These are phyloP conservation scores for Stachybotrys chlorohalonatus DNA, from an alignment of 2,329 filamentous ascomycete species.

Conservation along the genomic window DNA sequence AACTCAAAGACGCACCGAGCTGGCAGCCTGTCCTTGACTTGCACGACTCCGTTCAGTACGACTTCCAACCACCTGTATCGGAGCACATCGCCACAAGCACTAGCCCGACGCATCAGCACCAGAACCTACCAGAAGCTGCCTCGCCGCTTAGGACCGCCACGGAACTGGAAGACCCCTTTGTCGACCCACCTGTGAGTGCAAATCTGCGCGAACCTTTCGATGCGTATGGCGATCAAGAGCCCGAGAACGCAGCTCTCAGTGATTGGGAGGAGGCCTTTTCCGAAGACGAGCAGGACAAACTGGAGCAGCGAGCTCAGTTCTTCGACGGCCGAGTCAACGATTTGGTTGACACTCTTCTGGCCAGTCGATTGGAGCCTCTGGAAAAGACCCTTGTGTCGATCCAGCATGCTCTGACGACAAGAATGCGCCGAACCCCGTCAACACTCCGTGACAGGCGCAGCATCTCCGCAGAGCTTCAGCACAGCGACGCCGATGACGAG, in stretches of 20 bases:
- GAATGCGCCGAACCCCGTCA: conserved; percentile 46
- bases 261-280: conserved; percentile 89
- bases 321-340: conserved; percentile 88
- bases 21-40: conserved; percentile 24
- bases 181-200: conserved; percentile 39
- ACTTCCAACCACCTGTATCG: conserved; percentile 33
- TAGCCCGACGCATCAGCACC: conserved; percentile 57
- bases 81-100: conserved; percentile 58
- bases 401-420: conserved; percentile 55
- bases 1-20: conserved; percentile 36
- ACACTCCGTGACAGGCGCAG: conserved; percentile 54
- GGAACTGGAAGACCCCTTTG: conserved; percentile 55
- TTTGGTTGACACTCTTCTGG: conserved; percentile 68
- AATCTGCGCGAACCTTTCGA: conserved; percentile 42
- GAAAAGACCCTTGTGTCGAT: conserved; percentile 72
- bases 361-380: conserved; percentile 69
- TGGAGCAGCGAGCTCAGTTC: conserved; percentile 73
- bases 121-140: conserved; percentile 35
- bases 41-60: conserved; percentile 41
- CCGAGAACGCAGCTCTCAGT: conserved; percentile 56
- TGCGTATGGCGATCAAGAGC: conserved; percentile 33
- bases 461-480: conserved; percentile 57
- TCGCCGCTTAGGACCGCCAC: conserved; percentile 36
- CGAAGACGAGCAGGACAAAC: conserved; percentile 73
- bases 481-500: conserved; percentile 93